Evolutionary conservation across 345 rosid species (phyloP).

Genomic region (Anastatica hierochuntica): DNA sequence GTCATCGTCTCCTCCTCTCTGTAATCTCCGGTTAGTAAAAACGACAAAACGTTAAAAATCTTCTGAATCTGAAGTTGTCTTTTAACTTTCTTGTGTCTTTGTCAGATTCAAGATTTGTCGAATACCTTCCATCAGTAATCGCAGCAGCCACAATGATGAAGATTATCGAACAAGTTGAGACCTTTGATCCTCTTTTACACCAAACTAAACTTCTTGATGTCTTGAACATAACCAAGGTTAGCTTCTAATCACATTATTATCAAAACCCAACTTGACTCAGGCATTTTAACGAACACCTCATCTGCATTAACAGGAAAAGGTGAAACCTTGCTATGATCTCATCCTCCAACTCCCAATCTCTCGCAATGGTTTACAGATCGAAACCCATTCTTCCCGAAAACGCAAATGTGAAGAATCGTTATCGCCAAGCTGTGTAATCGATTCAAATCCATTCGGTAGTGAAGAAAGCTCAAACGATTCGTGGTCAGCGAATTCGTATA

Average conservation of each 20-base stretch:
- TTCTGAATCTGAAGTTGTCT: neutral
- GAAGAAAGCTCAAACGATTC: constrained; percentile 41
- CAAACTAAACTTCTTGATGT: constrained; percentile 48
- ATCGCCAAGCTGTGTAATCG: constrained; percentile 56
- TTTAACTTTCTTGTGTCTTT: neutral
- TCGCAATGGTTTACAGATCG: neutral
- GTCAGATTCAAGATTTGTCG: constrained; percentile 62
- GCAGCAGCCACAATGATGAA: constrained; percentile 86
- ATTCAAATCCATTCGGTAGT: constrained; percentile 34
- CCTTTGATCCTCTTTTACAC: constrained; percentile 35
- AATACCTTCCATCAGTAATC: constrained; percentile 61
- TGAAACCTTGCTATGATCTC: constrained; percentile 41
- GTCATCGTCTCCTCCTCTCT: constrained; percentile 52
- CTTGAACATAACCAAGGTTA: constrained; percentile 52
- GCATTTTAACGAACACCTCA: constrained; percentile 6
- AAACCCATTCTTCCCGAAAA: constrained; percentile 24
- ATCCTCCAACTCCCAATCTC: constrained; percentile 32
- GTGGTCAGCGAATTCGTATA: constrained; percentile 33
- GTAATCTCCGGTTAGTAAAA: constrained; percentile 51
- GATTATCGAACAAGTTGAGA: constrained; percentile 51
- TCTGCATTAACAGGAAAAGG: constrained; percentile 43
- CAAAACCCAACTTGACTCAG: neutral
- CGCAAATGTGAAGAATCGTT: constrained; percentile 35
- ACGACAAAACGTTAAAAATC: neutral
- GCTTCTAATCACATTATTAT: constrained; percentile 1